Evolutionary conservation across 331 rosid genomes (phyloP), one percentile per base, ranked within the genome.

Genomic region (Pyracantha coccinea): DNA sequence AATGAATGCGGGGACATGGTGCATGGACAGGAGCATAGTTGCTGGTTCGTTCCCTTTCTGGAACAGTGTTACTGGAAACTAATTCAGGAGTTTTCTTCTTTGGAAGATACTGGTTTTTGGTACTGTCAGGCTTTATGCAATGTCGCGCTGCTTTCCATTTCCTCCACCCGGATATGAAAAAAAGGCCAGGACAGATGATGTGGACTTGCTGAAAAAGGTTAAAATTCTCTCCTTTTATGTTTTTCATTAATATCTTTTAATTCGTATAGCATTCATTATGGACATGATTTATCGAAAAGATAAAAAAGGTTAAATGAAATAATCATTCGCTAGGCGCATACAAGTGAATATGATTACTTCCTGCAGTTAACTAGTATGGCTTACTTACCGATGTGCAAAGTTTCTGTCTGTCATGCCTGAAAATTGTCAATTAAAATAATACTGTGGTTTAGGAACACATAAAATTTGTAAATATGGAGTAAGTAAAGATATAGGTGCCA

Each of bases 131-230:
- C 77, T 90, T 78, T 85, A 89, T 89, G 92, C 98, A 82, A 93
- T 93, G 98, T 93, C 97, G 82, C 98, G 98, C 81, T 93, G 98
- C 90, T 91, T 87, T 87, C 92, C 98, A 72, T 93, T 93, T 82
- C 95, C 93, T 38, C 97, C 96, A 52, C 92, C 93, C 17, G 98
- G 97, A 82, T 94, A 91, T 88, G 92, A 86, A 85, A 94, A 89
- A 89, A 88, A 86, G 84, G 78, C 83, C 79, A 82, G 85, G 83
- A 74, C 85, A 6, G 90, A 88, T 81, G 91, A 88, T 55, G 88
- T 70, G 75, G 85, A 90, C 83, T 75, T 88, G 38, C 80, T 86
- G 29, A 88, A 81, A 81, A 82, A 94, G 98, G 98, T 93, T 84
- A 75, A 72, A 80, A 65, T 47, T 41, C 78, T 81, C 61, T 80